Conservation (phyloP, 768 basidiomycete genomes). For the Ephemerocybe angulata region DNA sequence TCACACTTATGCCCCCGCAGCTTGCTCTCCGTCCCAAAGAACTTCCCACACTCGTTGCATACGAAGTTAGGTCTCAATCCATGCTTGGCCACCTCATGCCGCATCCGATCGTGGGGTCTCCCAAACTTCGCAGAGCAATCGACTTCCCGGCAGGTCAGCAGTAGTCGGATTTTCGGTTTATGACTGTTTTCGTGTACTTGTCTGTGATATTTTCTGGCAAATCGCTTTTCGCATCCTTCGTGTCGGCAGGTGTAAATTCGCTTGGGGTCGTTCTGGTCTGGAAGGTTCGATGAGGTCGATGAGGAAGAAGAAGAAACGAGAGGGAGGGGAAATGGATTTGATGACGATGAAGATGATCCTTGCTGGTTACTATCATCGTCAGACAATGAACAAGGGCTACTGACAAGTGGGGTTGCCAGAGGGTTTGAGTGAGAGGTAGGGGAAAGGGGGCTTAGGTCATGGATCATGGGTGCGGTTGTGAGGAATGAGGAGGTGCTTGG, state of each 20-base stretch:
- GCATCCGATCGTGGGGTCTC: background rate
- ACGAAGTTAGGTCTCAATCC: slow-evolving; percentile 3
- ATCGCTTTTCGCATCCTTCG: slow-evolving; percentile 2
- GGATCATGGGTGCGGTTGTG: slow-evolving; percentile 1
- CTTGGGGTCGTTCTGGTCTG: slow-evolving; percentile 2
- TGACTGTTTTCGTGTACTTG: slow-evolving; percentile 2
- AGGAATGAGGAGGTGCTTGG: slow-evolving; percentile 1
- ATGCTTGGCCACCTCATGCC: slow-evolving; percentile 3
- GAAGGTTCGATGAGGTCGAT: background rate
- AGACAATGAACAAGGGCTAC: background rate
- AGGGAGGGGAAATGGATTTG: background rate
- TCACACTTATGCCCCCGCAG: slow-evolving; percentile 1
- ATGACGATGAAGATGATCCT: background rate
- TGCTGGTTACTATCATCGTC: background rate
- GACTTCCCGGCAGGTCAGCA: background rate
- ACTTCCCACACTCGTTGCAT: slow-evolving; percentile 1
- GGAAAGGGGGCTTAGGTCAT: background rate
- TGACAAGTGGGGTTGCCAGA: background rate
- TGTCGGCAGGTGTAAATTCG: slow-evolving; percentile 4
- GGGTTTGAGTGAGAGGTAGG: background rate
- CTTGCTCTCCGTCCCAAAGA: slow-evolving; percentile 4
- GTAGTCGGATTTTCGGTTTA: background rate
- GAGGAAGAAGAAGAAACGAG: background rate
- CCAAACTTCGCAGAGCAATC: slow-evolving; percentile 2
- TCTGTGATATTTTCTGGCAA: slow-evolving; percentile 2